Evolutionary conservation across 192 early-diverging fungal genomes (phyloP), one percentile per base, ranked within the genome.

Genomic region (Phlyctochytrium arcticum): DNA sequence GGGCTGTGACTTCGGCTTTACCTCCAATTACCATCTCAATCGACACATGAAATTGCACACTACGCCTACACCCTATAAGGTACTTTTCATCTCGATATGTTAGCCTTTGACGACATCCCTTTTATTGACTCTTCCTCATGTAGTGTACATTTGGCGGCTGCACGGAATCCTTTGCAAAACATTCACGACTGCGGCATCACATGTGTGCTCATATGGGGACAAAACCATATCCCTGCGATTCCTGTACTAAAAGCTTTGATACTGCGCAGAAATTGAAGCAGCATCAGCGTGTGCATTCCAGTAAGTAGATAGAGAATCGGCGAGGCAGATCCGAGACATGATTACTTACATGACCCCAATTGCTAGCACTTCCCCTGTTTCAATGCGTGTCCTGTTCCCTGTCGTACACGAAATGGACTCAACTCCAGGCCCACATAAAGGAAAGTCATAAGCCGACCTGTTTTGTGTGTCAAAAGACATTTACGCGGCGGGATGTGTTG

Each of bases 141-240:
- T 32, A 66, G 64, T 66, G 64, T 39, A 66, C 42, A n/a, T 10
- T 48, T 15, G 53, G 21, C 17, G 46, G 55, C 29, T 66, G 64
- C 31, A 15, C 10, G 12, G 64, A 66, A 19, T 42, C 54, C n/a
- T 66, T 66, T 19, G 35, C 64, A n/a, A 66, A 66, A 48, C 64
- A 58, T 46, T 29, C 23, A 31, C 64, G 29, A 12, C 55, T 66
- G 24, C 64, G 64, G 10, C 8, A 30, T 5, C 64, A 66, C 26
- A 37, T 56, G 34, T 66, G 64, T 54, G 35, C 37, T 0, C 64
- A 66, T 54, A 57, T 46, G 2, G 64, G 64, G 15, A 39, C 21
- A 6, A 58, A 66, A 19, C 54, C 64, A 17, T 58, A 29, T 19
- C 17, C 55, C 0, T 66, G 64, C 26, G 19, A 17, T 26, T 0